These are phyloP conservation scores for Cymbomonas tetramitiformis DNA, from an alignment of 139 green algal genomes.

Conservation along the genomic window DNA sequence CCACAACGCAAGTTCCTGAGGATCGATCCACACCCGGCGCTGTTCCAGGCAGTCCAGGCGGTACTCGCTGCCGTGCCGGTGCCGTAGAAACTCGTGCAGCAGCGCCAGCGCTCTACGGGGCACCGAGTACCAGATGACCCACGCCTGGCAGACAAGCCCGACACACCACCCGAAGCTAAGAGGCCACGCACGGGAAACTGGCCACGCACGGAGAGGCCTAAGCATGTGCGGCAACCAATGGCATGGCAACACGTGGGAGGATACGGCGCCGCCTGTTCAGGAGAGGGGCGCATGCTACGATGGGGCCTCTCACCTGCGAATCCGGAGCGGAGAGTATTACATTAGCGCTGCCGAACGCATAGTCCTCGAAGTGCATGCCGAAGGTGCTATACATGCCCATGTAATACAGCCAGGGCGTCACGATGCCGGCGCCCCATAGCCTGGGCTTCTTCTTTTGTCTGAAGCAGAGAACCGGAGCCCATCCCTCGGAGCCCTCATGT, in stretches of 20 bases:
- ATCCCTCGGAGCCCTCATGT: no score
- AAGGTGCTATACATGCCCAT: constrained; percentile 6
- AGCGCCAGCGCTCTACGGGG: neutral
- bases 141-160: no score
- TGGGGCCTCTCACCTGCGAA: no score
- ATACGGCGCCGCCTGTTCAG: no score
- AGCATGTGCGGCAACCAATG: no score
- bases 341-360: constrained; percentile 10
- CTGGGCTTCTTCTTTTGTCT: no score
- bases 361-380: constrained; percentile 10
- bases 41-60: neutral
- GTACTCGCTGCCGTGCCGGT: neutral
- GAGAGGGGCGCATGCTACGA: no score
- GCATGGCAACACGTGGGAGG: no score
- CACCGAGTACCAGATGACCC: constrained; percentile 12
- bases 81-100: constrained; percentile 1
- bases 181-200: no score
- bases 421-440: constrained; percentile 6
- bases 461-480: no score
- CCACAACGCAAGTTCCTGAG: neutral
- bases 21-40: constrained; percentile 10
- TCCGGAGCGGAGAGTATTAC: constrained; percentile 1
- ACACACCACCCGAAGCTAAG: no score
- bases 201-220: no score
- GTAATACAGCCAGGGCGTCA: constrained; percentile 13